Evolutionary conservation across 495 filamentous ascomycete genomes (phyloP), one percentile per base, ranked within the genome.

Genomic region (Aspergillus heteromorphus): DNA sequence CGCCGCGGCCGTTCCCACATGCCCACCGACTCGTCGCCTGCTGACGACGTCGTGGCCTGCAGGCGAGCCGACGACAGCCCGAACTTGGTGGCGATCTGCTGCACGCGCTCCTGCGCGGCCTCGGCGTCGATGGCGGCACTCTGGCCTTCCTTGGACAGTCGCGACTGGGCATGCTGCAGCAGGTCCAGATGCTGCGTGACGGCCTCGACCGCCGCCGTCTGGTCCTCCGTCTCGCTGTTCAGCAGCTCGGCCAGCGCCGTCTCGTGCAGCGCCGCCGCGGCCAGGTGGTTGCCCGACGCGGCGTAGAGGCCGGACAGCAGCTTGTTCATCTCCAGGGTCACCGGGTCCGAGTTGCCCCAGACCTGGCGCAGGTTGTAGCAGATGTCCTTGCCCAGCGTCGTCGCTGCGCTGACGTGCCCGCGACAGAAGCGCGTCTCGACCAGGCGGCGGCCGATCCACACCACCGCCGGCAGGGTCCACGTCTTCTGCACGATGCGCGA

Each of bases 291-390:
- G 0, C 70, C 67, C 2, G 75, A 76, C 2, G 69, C 70, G 1
- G 78, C 77, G 55, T 79, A 82, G 14, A 86, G 69, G 0, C 71
- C 71, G 0, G 81, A 79, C 0, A 86, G 75, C 38, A 84, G 73
- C 54, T 78, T 72, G 25, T 71, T 75, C 74, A 83, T 80, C 8
- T 79, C 72, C 19, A 85, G 65, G 0, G 82, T 77, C 17, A 80
- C 73, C 5, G 65, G 65, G 57, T 86, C 79, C 4, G 79, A 71
- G 20, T 74, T 73, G 16, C 81, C 81, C 60, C 77, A 81, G 6
- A 78, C 76, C 40, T 81, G 78, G 6, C 80, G 79, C 47, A 86
- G 69, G 51, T 86, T 86, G 68, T 86, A 85, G 65, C 78, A 81
- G 56, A 86, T 81, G 58, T 77, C 78, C 47, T 82, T 78, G 62